Conservation (phyloP, 106 monocot genomes). For the Alisma plantagoaquatica region DNA sequence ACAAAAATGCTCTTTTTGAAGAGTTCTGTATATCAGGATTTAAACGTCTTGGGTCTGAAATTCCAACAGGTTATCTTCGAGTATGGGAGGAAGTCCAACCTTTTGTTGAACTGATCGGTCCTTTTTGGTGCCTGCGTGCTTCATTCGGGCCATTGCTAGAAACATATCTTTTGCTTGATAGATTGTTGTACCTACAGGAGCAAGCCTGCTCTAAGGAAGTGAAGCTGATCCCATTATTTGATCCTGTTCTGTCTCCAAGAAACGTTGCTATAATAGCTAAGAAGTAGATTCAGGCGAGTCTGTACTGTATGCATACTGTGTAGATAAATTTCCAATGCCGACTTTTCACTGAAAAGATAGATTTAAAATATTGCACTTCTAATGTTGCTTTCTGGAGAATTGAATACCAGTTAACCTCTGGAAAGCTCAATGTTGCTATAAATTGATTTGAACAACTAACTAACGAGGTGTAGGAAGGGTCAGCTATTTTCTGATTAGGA, state of each 20-base stretch:
- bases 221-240: slow-evolving; percentile 58
- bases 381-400: no score
- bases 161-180: slow-evolving; percentile 79
- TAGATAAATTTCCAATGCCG: no score
- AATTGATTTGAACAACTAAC: no score
- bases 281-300: no score
- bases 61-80: not conserved
- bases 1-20: not conserved
- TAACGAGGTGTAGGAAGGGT: no score
- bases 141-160: slow-evolving; percentile 69
- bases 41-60: not conserved
- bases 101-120: slow-evolving; percentile 37
- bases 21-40: not conserved
- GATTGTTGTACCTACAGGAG: slow-evolving; percentile 80
- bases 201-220: slow-evolving; percentile 33
- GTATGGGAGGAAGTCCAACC: not conserved
- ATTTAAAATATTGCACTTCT: no score
- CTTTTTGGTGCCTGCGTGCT: slow-evolving; percentile 83
- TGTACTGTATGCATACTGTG: no score
- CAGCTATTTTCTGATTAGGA: no score
- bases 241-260: slow-evolving; percentile 66
- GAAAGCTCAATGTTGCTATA: no score
- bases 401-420: no score
- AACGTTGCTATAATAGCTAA: slow-evolving; percentile 64
- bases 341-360: no score